Base-by-base conservation (phyloP, 1,284 basidiomycete genomes). In the Golubevia sp. region DNA sequence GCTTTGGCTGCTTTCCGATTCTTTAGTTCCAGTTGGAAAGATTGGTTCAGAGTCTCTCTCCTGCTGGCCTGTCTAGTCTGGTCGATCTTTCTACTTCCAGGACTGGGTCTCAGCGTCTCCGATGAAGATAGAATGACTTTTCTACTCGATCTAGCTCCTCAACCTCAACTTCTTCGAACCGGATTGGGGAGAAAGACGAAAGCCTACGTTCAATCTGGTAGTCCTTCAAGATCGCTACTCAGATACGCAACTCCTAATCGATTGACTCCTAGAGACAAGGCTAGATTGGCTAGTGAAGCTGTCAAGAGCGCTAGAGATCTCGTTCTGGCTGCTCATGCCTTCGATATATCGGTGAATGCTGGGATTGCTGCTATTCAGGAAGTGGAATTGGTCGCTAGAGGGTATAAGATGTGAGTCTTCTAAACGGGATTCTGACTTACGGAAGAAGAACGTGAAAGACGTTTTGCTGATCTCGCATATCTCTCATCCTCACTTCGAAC, bases 311-410 rank as follows among this genome's bases (percentile, higher is more conserved):
- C 38, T 44, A 44, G 38, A 44, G 38, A 44, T 44, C 58, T 79
- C 3, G 70, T 81, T 48, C 55, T 64, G 11, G 64, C 70, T 6
- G 71, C 74, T 3, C 74, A 78, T 49, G 24, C 44, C 3, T 69
- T 77, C 53, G 80, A 82, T 53, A 24, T 70, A 0, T 64, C 68
- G 15, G 49, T 76, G 56, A 81, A 80, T 61, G 68, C 68, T 49
- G 69, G 71, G 15, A 70, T 82, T 56, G 67, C 64, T 11, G 80
- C 80, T n/a, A 59, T 82, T 1, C 80, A 82, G 56, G 80, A 82
- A 57, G 75, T 77, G 44, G 80, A 82, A 65, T 62, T 77, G 2
- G 78, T 82, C 20, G 74, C 79, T 21, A 66, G 80, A 23, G 79
- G 79, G 3, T 79, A 71, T 63, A 75, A 70, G 55, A 61, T 82